A percentile compares a stretch with the other conserved stretches of the same genome.
phyloP scores from a whole-genome alignment of 176 grass and related monocot species.

The Rhipidocladum racemiflorum region DNA sequence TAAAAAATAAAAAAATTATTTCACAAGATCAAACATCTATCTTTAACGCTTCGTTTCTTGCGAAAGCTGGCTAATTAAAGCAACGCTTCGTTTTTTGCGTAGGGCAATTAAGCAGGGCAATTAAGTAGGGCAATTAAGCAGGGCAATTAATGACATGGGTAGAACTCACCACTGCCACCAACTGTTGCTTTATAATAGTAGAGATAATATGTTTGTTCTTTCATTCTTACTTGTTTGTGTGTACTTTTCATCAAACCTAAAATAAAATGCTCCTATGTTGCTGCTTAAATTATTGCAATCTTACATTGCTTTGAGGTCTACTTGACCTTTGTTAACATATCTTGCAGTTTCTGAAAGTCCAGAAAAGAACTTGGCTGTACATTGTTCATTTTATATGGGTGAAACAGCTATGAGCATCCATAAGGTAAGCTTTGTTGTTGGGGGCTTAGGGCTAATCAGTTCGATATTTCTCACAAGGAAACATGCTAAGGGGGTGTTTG shows the following conservation, averaged over 20 bases:
- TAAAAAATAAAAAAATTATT: too few species aligned
- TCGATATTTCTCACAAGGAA: neutral
- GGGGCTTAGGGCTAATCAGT: conserved; percentile 7
- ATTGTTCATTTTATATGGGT: conserved; percentile 98
- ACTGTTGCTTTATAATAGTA: too few species aligned
- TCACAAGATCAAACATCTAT: too few species aligned
- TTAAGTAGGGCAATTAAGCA: too few species aligned
- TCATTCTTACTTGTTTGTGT: neutral
- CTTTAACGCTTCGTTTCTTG: too few species aligned
- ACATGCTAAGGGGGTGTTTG: neutral
- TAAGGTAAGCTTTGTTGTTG: conserved; percentile 54
- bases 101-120: too few species aligned
- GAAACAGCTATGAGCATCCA: conserved; percentile 93
- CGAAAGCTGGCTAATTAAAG: too few species aligned
- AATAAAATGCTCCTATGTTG: neutral
- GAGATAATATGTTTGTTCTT: neutral
- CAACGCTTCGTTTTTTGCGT: too few species aligned
- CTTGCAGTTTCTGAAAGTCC: conserved; percentile 82
- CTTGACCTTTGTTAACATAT: conserved; percentile 7
- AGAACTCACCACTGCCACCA: too few species aligned
- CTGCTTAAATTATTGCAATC: conserved; percentile 6
- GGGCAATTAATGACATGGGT: too few species aligned
- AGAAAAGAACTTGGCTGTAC: conserved; percentile 78
- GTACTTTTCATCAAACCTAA: neutral
- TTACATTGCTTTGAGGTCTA: neutral